Base-by-base conservation (phyloP, 306 rosid genomes). In the Hylodesmum podocarpum region DNA sequence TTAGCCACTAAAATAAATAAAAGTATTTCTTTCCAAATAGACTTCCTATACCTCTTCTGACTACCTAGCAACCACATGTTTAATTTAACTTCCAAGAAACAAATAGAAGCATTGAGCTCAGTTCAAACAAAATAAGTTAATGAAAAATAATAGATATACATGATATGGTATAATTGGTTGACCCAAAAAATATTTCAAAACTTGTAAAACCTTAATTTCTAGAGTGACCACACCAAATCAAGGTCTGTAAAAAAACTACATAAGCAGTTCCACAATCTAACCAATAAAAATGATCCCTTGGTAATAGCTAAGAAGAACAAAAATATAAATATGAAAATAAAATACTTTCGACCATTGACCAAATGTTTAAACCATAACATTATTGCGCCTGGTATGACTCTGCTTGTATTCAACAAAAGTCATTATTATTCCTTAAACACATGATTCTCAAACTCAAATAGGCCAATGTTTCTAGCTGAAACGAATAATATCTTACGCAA, bases 341-440 rank as follows among this genome's bases (percentile, higher is more conserved):
- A n/a, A n/a, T n/a, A n/a, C 5, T 22, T 44, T 4, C 46, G 21
- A 14, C 29, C 46, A 54, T n/a, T n/a, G n/a, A n/a, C n/a, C n/a
- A n/a, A n/a, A 71, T 24, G 51, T 44, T 18, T 21, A 64, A 63
- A 27, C 31, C 19, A 77, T 43, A 24, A 50, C 64, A 76, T 87
- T 18, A 65, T 73, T 72, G 57, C 34, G 74, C 18, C 15, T 4
- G 21, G 39, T 58, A 31, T 1, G 39, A 61, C 63, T 43, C 47
- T 70, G 53, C 72, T 61, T 40, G 14, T 36, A 70, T 57, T 49
- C 46, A 3, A 79, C 71, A 75, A 83, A 78, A 39, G 55, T 75
- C 59, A 4, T 49, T 14, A 4, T 49, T 14, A 57, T 63, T 64
- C 34, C 66, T 57, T 25, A 36, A 31, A 59, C 29, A 54, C 18